phyloP scores from a whole-genome alignment of 2,329 filamentous ascomycete genomes.

The Hypoxylon sp. region DNA sequence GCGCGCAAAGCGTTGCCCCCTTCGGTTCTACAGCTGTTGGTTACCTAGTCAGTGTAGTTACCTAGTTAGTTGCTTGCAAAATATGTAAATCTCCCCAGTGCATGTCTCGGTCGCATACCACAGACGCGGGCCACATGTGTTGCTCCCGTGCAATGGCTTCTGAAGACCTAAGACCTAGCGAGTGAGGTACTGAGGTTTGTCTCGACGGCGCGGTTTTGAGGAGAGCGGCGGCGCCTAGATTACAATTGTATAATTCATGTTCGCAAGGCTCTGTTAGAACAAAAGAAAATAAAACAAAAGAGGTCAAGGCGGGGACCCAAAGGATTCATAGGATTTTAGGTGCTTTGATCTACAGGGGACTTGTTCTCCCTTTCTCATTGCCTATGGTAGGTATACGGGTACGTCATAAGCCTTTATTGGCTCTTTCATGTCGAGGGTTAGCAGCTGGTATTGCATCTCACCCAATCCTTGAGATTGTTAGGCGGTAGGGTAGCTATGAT shows the following conservation, averaged over 20 bases:
- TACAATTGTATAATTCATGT: conserved; percentile 4
- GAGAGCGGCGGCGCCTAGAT: background rate
- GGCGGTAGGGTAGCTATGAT: background rate
- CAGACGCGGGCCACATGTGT: conserved; percentile 7
- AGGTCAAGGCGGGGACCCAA: conserved; percentile 10
- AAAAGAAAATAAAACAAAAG: conserved; percentile 7
- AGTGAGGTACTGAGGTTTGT: background rate
- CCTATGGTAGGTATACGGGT: background rate
- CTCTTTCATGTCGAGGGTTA: conserved; percentile 1
- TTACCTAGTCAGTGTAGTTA: background rate
- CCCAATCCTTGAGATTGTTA: conserved; percentile 2
- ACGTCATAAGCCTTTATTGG: conserved; percentile 8
- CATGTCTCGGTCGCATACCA: conserved; percentile 5
- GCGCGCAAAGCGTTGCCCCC: conserved; percentile 9
- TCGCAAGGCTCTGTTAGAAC: conserved; percentile 5
- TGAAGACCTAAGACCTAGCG: background rate
- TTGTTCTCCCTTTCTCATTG: conserved; percentile 1
- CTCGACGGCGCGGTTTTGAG: background rate
- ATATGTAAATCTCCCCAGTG: background rate
- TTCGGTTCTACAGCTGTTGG: background rate
- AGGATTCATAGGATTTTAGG: background rate
- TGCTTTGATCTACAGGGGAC: conserved; percentile 7
- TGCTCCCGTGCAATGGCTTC: conserved; percentile 1
- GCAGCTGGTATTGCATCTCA: conserved; percentile 5
- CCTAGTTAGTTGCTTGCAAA: background rate